Conservation (phyloP, 257 asterid genomes). For the Rhazya stricta region DNA sequence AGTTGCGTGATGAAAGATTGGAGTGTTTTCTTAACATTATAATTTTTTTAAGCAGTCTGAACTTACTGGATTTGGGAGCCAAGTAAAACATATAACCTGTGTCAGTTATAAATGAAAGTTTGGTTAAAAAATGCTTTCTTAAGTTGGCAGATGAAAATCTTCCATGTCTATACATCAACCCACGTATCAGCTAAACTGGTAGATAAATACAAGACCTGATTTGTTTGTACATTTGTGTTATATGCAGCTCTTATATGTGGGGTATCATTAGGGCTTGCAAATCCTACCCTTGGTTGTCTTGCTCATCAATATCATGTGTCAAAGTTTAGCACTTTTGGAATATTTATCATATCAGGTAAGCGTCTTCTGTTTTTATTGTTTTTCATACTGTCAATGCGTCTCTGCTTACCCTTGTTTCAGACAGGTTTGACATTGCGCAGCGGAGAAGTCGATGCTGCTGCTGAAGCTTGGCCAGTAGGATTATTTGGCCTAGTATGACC, state of each 20-base stretch:
- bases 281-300: slow-evolving; percentile 84
- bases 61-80: not conserved
- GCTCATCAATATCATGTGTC: slow-evolving; percentile 70
- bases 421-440: slow-evolving; percentile 76
- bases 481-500: slow-evolving; percentile 77
- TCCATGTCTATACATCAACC: not conserved
- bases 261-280: slow-evolving; percentile 67
- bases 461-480: slow-evolving; percentile 96
- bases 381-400: slow-evolving; percentile 2
- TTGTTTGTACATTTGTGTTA: slow-evolving; percentile 14
- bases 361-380: slow-evolving; percentile 4
- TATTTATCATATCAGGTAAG: slow-evolving; percentile 76
- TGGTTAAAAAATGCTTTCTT: not conserved
- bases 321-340: slow-evolving; percentile 79
- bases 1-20: not conserved
- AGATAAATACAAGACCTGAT: not conserved
- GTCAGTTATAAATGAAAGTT: not conserved
- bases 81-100: not conserved
- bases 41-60: not conserved
- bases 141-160: not conserved
- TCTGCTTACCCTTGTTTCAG: slow-evolving; percentile 12
- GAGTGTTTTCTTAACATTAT: not conserved
- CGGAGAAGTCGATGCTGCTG: slow-evolving; percentile 84
- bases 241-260: slow-evolving; percentile 82
- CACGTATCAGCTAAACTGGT: not conserved